Conservation (phyloP, 495 filamentous ascomycete species). For the Annulohypoxylon stygium region DNA sequence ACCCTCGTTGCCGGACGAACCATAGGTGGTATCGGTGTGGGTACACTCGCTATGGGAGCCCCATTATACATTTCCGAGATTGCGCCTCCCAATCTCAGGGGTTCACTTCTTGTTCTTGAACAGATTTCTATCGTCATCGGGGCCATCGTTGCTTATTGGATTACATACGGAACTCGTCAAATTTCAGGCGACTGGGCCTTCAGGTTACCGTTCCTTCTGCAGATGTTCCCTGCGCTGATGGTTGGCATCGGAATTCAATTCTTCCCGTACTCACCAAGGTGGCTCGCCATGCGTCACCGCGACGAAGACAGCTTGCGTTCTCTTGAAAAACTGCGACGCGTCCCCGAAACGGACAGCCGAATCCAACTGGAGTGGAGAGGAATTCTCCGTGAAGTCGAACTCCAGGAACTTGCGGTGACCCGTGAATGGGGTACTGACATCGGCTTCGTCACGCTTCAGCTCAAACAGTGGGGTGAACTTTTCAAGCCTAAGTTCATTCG, state of each 20-base stretch:
- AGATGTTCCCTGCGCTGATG: not conserved
- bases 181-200: not conserved
- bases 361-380: not conserved
- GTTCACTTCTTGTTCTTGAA: not conserved
- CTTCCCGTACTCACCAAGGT: not conserved
- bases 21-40: not conserved
- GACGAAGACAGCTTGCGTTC: not conserved
- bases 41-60: not conserved
- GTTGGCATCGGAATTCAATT: not conserved
- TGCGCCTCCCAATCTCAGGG: not conserved
- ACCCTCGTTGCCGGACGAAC: not conserved
- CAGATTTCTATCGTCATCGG: not conserved
- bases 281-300: not conserved
- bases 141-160: not conserved
- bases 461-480: too few relatives aligned
- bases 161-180: not conserved
- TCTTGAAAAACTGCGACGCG: not conserved
- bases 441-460: too few relatives aligned
- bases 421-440: too few relatives aligned
- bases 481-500: too few relatives aligned
- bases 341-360: not conserved
- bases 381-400: not conserved
- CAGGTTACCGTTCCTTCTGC: not conserved
- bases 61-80: slow-evolving; percentile 1
- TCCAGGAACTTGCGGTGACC: not conserved